Conservation (phyloP, 2,329 filamentous ascomycete species). For the Aspergillus sp. region DNA sequence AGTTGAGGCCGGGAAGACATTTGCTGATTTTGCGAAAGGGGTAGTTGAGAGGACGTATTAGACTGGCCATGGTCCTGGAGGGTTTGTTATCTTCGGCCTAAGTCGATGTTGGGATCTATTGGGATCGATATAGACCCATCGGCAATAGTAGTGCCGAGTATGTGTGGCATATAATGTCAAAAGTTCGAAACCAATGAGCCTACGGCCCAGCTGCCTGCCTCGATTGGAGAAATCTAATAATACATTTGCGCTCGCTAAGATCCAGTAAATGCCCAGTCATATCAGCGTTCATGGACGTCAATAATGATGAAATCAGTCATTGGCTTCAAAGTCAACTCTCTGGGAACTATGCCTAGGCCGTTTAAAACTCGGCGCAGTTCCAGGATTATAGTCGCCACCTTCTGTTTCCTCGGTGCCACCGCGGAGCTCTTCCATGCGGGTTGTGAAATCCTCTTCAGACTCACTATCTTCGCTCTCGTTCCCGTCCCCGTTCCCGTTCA, state of each 20-base stretch:
- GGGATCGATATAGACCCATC: background rate
- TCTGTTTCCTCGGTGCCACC: conserved; percentile 30
- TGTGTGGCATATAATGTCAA: background rate
- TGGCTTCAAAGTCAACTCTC: background rate
- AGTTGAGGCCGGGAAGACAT: conserved; percentile 71
- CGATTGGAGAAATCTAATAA: background rate
- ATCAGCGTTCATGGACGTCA: background rate
- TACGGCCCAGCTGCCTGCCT: background rate
- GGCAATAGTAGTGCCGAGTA: background rate
- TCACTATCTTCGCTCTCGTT: conserved; percentile 13
- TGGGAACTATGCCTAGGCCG: conserved; percentile 14
- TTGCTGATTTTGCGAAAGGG: conserved; percentile 73
- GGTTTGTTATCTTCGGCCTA: background rate
- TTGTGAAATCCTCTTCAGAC: conserved; percentile 17
- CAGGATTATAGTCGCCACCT: conserved; percentile 26
- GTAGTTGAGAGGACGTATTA: conserved; percentile 69
- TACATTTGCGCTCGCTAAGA: background rate
- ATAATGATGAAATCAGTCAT: background rate
- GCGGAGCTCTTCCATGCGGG: conserved; percentile 18
- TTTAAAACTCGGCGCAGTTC: conserved; percentile 18
- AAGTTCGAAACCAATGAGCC: background rate
- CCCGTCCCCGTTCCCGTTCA: conserved; percentile 10
- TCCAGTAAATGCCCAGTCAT: background rate
- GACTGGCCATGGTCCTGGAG: background rate
- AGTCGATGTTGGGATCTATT: background rate